Conservation (phyloP, 2,329 filamentous ascomycete species). For the Penicillium sp. region DNA sequence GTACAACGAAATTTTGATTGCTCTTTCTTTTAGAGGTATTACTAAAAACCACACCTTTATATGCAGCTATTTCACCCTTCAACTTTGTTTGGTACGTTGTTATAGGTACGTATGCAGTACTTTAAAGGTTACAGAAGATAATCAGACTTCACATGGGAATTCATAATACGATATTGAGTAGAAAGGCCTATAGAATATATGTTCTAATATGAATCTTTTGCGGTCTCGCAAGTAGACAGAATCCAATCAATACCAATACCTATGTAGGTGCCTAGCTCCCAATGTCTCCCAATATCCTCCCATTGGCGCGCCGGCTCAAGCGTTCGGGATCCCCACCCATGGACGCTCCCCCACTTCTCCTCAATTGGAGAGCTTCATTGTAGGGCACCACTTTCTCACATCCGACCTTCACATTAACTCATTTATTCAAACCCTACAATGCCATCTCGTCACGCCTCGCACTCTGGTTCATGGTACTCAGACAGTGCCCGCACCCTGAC, state of each 20-base stretch:
- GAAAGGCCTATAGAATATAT: background rate
- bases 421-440: conserved; percentile 19
- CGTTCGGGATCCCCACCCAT: conserved; percentile 8
- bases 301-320: background rate
- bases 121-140: background rate
- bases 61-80: background rate
- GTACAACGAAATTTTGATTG: background rate
- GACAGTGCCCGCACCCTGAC: conserved; percentile 52
- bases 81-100: background rate
- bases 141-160: background rate
- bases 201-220: background rate
- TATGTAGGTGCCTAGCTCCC: no score
- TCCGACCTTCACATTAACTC: background rate
- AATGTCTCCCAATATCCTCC: background rate
- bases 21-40: background rate
- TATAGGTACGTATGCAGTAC: background rate
- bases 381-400: background rate
- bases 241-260: background rate
- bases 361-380: conserved; percentile 9
- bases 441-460: conserved; percentile 52
- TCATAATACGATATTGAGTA: background rate
- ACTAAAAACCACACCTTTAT: background rate
- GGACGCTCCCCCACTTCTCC: conserved; percentile 24
- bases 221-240: background rate
- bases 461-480: conserved; percentile 85